Conservation (phyloP, 2,329 filamentous ascomycete species). For the Talaromyces verruculosus region DNA sequence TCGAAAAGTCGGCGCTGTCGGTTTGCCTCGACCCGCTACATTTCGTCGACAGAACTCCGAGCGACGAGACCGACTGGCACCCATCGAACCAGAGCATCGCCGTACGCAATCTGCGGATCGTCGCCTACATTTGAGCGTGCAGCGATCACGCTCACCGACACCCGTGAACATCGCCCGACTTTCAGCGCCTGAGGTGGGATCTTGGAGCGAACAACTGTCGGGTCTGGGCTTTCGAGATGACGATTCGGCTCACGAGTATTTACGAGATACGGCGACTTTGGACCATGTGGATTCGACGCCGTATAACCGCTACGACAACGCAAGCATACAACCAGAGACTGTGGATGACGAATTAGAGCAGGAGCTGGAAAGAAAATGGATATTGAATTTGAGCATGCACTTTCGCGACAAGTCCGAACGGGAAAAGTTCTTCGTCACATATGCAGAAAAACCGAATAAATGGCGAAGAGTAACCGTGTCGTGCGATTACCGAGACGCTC, state of each 20-base stretch:
- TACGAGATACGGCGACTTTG: constrained; percentile 24
- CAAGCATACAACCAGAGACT: constrained; percentile 4
- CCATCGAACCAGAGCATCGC: constrained; percentile 62
- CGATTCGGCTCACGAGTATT: constrained; percentile 32
- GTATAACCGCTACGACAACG: constrained; percentile 16
- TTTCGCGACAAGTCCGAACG: constrained; percentile 89
- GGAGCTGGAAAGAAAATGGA: constrained; percentile 87
- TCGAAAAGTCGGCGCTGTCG: constrained; percentile 64
- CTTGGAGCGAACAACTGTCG: constrained; percentile 33
- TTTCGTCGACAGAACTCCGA: constrained; percentile 84
- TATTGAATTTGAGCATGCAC: constrained; percentile 96
- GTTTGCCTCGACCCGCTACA: constrained; percentile 72
- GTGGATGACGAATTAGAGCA: constrained; percentile 58
- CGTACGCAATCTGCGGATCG: constrained; percentile 65
- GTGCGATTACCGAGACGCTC: constrained; percentile 82
- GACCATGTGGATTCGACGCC: constrained; percentile 26
- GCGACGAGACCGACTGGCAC: constrained; percentile 68
- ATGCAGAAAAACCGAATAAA: constrained; percentile 71
- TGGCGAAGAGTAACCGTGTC: constrained; percentile 93
- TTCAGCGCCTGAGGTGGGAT: constrained; percentile 45
- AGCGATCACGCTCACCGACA: constrained; percentile 46
- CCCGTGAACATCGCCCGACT: constrained; percentile 36
- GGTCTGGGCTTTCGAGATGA: constrained; percentile 35
- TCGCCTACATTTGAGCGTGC: constrained; percentile 42
- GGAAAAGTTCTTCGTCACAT: constrained; percentile 98